Conservation (phyloP, 192 early-diverging fungal genomes). For the Coemansia sp. region DNA sequence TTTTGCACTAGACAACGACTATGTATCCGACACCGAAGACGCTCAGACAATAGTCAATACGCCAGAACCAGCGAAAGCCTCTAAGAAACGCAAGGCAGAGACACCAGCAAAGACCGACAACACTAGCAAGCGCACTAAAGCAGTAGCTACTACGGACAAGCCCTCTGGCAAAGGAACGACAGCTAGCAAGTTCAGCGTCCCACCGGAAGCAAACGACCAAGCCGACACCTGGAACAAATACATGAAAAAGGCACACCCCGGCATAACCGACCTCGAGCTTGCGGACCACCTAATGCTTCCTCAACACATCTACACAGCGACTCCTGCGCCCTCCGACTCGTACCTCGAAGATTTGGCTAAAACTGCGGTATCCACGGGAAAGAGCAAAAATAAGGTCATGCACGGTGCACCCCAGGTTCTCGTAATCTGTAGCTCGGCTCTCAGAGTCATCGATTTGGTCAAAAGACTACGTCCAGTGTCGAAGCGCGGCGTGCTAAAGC, state of each 20-base stretch:
- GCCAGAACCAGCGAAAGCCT: not conserved
- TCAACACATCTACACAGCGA: slow-evolving; percentile 27
- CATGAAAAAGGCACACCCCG: slow-evolving; percentile 47
- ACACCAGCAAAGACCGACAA: slow-evolving; percentile 6
- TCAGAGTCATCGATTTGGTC: slow-evolving; percentile 49
- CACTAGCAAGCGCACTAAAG: not conserved
- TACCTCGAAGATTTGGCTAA: slow-evolving; percentile 33
- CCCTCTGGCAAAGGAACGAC: slow-evolving; percentile 10
- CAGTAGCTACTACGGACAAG: not conserved
- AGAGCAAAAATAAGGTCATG: slow-evolving; percentile 42
- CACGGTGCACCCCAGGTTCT: slow-evolving; percentile 48
- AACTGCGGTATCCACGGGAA: slow-evolving; percentile 27
- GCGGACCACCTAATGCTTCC: slow-evolving; percentile 24
- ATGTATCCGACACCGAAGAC: slow-evolving; percentile 6
- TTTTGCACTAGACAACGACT: slow-evolving; percentile 43
- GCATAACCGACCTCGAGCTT: slow-evolving; percentile 38
- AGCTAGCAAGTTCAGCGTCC: slow-evolving; percentile 25
- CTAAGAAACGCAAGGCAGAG: slow-evolving; percentile 15
- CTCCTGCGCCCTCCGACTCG: not conserved
- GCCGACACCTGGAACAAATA: slow-evolving; percentile 42
- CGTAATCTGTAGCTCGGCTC: slow-evolving; percentile 47
- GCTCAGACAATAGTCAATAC: not conserved
- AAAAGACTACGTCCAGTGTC: slow-evolving; percentile 27
- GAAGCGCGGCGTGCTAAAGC: slow-evolving; percentile 35
- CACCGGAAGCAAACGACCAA: slow-evolving; percentile 22